Evolutionary conservation across 345 rosid genomes (phyloP), one percentile per base, ranked within the genome.

Genomic region (Rhizophora apiculata): DNA sequence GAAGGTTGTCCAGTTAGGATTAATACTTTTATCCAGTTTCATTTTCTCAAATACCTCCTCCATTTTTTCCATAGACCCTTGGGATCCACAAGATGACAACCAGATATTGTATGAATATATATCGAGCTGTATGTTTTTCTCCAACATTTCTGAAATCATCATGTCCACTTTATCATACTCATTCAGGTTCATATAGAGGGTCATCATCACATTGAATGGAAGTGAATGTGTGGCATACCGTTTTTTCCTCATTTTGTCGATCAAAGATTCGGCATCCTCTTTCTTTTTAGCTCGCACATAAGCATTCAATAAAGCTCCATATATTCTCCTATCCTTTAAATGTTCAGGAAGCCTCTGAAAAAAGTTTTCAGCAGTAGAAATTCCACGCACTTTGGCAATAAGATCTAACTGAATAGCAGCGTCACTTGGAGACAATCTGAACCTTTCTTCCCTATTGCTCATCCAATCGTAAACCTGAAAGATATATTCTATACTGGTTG

Each of bases 201-300:
- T 94, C 98, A 94, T 94, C 93, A 91, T 94, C 69, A 89, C 97
- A 82, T 91, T 91, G 82, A 77, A 94, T 27, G 98, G 85, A 77
- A 94, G 96, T 13, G 97, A 72, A 68, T 85, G 86, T 16, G 67
- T 64, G 65, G 85, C 79, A 72, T 84, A 88, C 56, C 86, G 91
- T 77, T 86, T 87, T 43, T 74, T 81, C 81, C 93, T 83, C 92
- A 94, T 94, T 27, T 60, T 55, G 20, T 81, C 85, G 60, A 95
- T 63, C 78, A 91, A 68, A 22, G 86, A 37, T 81, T 91, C 97
- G 1, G 97, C 96, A 76, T 86, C 83, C 29, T 88, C 89, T 78
- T 82, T 85, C 80, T 81, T 77, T 72, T 63, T 85, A 71, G 81
- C 80, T 68, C 80, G 82, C 36, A 78, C 96, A 71, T 91, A 94